Conservation (phyloP, 345 rosid genomes). For the Bretschneidera sinensis region DNA sequence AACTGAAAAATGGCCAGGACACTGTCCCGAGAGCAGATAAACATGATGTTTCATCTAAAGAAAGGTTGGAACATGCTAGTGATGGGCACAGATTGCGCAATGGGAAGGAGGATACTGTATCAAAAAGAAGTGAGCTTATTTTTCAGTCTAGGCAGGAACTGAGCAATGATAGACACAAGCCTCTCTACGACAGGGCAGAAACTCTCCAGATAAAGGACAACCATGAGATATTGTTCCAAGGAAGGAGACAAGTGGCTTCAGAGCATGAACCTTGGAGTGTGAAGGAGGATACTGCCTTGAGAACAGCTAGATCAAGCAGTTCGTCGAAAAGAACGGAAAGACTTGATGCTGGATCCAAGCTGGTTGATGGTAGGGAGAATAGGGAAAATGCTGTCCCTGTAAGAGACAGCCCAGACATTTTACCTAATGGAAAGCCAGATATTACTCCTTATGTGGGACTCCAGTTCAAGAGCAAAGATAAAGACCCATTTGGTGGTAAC, state of each 20-base stretch:
- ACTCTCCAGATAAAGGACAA: conserved; percentile 27
- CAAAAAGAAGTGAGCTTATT: conserved; percentile 24
- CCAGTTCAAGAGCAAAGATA: conserved; percentile 25
- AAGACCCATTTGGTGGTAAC: conserved; percentile 22
- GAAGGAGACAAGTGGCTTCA: too few species aligned
- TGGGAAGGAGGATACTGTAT: conserved; percentile 26
- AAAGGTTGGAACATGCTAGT: conserved; percentile 13
- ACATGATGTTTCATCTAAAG: conserved; percentile 22
- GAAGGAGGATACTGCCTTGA: conserved; percentile 37
- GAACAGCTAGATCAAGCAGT: conserved; percentile 40
- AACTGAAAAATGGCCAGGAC: conserved; percentile 28
- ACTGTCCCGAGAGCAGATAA: conserved; percentile 24
- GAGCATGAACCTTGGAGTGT: conserved; percentile 29
- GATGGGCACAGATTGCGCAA: conserved; percentile 27
- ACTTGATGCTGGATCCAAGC: conserved; percentile 24
- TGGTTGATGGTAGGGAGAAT: conserved; percentile 34
- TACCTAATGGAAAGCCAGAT: conserved; percentile 22
- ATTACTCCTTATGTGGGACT: conserved; percentile 22
- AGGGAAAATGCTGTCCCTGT: conserved; percentile 38
- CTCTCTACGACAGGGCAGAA: conserved; percentile 21
- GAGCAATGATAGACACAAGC: conserved; percentile 27
- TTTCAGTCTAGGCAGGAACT: conserved; percentile 28
- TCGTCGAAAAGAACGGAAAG: conserved; percentile 38
- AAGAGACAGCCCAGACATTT: conserved; percentile 23
- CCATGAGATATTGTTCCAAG: too few species aligned